phyloP scores from a whole-genome alignment of 768 basidiomycete genomes.

The Rhodotorula paludigena region DNA sequence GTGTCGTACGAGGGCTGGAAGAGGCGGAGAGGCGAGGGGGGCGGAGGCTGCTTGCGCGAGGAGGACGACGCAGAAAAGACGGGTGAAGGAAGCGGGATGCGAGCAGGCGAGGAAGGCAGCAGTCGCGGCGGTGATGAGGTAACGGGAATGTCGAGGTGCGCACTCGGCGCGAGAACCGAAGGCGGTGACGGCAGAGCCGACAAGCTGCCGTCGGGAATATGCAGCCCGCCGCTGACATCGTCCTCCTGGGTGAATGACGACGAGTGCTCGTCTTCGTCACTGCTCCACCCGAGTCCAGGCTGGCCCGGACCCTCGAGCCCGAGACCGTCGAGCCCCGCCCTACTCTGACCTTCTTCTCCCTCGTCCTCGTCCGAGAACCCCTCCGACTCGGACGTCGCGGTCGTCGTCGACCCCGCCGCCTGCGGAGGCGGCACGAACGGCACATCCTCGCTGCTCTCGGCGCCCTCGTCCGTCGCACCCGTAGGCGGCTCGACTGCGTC shows the following conservation, averaged over 20 bases:
- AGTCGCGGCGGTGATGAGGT: not conserved
- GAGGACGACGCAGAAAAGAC: not conserved
- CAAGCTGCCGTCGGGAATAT: not conserved
- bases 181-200: not conserved
- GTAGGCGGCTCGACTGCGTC: not conserved
- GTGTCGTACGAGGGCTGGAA: conserved; percentile 97
- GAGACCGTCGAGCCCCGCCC: not conserved
- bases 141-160: conserved; percentile 12
- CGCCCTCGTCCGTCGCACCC: not conserved
- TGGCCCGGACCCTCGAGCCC: not conserved
- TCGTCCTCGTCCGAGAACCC: conserved; percentile 2
- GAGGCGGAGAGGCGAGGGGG: conserved; percentile 48
- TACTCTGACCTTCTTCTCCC: not conserved
- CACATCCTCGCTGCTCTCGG: not conserved
- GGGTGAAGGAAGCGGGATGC: conserved; percentile 6
- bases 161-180: not conserved
- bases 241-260: not conserved
- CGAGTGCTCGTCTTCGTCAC: not conserved
- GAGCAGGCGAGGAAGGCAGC: not conserved
- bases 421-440: conserved; percentile 1
- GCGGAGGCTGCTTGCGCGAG: not conserved
- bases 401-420: not conserved
- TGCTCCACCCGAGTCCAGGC: conserved; percentile 7
- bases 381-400: not conserved
- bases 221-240: not conserved